Percentiles rank a stretch among this genome's conserved stretches.
phyloP scores from a whole-genome alignment of 805 yeast genomes.

The Ogataea nakhonphanomensis region DNA sequence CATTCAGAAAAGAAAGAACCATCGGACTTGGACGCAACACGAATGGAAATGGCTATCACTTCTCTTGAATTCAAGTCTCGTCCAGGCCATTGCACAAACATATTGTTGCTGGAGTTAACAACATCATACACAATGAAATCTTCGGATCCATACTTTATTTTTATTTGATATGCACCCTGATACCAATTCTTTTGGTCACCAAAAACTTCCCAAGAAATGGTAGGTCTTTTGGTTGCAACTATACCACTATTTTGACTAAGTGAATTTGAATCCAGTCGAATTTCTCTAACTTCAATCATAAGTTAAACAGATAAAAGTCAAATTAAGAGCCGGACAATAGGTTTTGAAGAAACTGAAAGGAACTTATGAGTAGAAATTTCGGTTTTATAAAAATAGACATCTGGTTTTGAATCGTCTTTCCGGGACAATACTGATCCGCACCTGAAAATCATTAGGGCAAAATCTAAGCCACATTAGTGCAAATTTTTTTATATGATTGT shows the following conservation, averaged over 20 bases:
- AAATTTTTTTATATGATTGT: background rate
- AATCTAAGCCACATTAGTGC: background rate
- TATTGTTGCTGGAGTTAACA: slow-evolving; percentile 4
- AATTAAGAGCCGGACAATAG: background rate
- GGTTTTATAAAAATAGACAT: too few species aligned
- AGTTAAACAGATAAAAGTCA: background rate
- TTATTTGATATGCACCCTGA: slow-evolving; percentile 13
- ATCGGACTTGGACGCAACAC: slow-evolving; percentile 6
- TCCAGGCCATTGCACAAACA: slow-evolving; percentile 12
- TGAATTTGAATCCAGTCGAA: slow-evolving; percentile 7
- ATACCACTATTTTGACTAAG: slow-evolving; percentile 6
- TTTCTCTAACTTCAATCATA: background rate
- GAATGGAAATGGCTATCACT: slow-evolving; percentile 8
- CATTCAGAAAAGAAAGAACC: slow-evolving; percentile 7
- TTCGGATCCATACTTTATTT: slow-evolving; percentile 6
- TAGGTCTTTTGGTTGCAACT: slow-evolving; percentile 6
- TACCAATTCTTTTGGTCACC: slow-evolving; percentile 10
- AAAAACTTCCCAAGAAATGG: slow-evolving; percentile 10
- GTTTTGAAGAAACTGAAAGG: background rate
- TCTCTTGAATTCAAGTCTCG: slow-evolving; percentile 12
- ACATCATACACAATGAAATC: slow-evolving; percentile 4
- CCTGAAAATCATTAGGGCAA: background rate
- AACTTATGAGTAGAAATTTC: background rate
- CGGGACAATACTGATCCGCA: background rate
- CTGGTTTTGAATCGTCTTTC: background rate